Percentiles rank a stretch among this genome's conserved stretches.
Conservation (phyloP, 805 yeast species). For the Candida gorgasii region DNA sequence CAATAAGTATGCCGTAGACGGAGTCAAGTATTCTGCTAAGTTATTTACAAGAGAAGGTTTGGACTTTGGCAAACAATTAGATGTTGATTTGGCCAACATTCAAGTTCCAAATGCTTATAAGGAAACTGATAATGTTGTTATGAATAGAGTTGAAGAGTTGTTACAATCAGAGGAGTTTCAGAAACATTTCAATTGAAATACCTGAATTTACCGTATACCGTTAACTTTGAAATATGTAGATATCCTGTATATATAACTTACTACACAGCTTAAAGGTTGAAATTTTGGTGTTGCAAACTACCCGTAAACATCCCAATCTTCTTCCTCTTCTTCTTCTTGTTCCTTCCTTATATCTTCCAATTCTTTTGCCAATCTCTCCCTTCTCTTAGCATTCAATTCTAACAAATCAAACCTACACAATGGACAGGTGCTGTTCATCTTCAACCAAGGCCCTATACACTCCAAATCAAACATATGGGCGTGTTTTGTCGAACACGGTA, state of each 20-base stretch:
- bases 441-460: constrained; percentile 89
- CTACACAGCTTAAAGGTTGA: constrained; percentile 1
- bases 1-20: constrained; percentile 73
- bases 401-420: constrained; percentile 76
- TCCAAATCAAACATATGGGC: constrained; percentile 81
- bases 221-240: too few species aligned
- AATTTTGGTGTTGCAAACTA: too few species aligned
- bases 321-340: constrained; percentile 56
- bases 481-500: constrained; percentile 57
- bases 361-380: constrained; percentile 35
- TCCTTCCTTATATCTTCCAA: constrained; percentile 39
- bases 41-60: constrained; percentile 42
- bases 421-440: constrained; percentile 76
- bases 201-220: not conserved
- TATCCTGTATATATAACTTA: too few species aligned
- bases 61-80: constrained; percentile 28
- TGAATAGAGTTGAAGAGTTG: constrained; percentile 68
- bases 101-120: constrained; percentile 34
- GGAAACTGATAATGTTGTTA: constrained; percentile 48
- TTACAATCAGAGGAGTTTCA: constrained; percentile 72
- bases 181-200: constrained; percentile 43
- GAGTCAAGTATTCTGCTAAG: constrained; percentile 80
- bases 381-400: constrained; percentile 31
- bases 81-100: constrained; percentile 26
- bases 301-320: constrained; percentile 83